Conservation (phyloP, 116 monocot species). For the Thalassia testudinum region DNA sequence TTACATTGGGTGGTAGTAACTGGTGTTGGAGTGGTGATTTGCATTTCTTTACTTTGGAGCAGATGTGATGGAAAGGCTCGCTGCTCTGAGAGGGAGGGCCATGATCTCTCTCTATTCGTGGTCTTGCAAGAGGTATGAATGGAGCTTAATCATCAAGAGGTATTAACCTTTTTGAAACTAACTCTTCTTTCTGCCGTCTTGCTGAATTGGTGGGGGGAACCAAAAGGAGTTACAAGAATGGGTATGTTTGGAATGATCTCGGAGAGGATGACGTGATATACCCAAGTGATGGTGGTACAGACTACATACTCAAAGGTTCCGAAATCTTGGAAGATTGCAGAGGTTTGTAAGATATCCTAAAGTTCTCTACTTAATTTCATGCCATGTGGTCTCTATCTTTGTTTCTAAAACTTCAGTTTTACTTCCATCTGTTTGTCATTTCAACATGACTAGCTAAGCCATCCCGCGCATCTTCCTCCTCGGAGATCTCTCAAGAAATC, state of each 20-base stretch:
- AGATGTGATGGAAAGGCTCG: constrained; percentile 77
- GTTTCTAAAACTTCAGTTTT: no score
- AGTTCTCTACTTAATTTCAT: not conserved
- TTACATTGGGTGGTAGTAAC: not conserved
- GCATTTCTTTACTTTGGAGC: not conserved
- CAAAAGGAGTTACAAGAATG: constrained; percentile 73
- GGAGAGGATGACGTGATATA: constrained; percentile 64
- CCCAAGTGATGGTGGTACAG: constrained; percentile 59
- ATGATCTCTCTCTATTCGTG: constrained; percentile 88
- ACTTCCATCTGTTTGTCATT: no score
- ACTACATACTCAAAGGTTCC: constrained; percentile 90
- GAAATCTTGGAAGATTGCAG: constrained; percentile 54
- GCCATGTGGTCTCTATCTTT: no score
- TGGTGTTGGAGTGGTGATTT: not conserved
- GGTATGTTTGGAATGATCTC: constrained; percentile 85
- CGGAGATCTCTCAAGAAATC: no score
- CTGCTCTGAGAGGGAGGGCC: constrained; percentile 63
- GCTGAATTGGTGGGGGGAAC: no score
- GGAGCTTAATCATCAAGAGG: not conserved
- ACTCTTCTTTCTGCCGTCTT: no score
- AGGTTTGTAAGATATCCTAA: constrained; percentile 2
- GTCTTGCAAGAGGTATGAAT: constrained; percentile 85
- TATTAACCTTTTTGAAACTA: no score
- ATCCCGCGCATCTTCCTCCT: no score
- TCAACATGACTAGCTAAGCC: no score